Conservation (phyloP, 139 green algal species). For the Picochlorum sp. region DNA sequence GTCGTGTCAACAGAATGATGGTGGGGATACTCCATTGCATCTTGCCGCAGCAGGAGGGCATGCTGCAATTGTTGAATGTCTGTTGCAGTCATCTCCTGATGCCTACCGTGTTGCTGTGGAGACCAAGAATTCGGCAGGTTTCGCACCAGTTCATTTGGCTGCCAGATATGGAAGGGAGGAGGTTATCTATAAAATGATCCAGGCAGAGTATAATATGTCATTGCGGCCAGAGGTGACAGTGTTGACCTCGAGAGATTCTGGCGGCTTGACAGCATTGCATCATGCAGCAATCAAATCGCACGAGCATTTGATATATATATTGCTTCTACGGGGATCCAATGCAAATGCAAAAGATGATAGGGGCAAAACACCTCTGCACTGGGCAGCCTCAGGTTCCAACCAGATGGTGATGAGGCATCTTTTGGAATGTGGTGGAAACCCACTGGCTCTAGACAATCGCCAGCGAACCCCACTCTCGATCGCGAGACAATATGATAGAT, state of each 20-base stretch:
- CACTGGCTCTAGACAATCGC: conserved; percentile 2
- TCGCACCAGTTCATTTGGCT: neutral
- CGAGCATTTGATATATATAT: conserved; percentile 2
- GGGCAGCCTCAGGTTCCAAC: neutral
- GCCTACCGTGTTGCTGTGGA: neutral
- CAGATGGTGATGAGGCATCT: neutral
- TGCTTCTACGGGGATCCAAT: neutral
- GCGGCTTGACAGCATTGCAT: conserved; percentile 2
- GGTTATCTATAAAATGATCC: neutral
- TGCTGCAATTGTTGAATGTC: neutral
- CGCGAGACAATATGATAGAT: neutral
- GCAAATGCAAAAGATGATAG: conserved; percentile 1
- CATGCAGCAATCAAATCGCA: neutral
- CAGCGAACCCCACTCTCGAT: neutral
- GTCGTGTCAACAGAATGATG: neutral
- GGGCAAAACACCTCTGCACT: conserved; percentile 8
- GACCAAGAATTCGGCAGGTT: neutral
- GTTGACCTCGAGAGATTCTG: neutral
- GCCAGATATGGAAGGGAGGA: neutral
- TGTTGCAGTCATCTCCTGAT: neutral
- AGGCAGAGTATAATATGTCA: neutral
- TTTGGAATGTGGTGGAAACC: conserved; percentile 11
- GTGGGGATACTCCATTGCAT: conserved; percentile 5
- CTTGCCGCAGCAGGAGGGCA: conserved; percentile 5
- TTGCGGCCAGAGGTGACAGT: neutral